Percentiles rank a stretch among this genome's conserved stretches.
phyloP scores from a whole-genome alignment of 2,329 filamentous ascomycete genomes.

The Hypocreales sp. region DNA sequence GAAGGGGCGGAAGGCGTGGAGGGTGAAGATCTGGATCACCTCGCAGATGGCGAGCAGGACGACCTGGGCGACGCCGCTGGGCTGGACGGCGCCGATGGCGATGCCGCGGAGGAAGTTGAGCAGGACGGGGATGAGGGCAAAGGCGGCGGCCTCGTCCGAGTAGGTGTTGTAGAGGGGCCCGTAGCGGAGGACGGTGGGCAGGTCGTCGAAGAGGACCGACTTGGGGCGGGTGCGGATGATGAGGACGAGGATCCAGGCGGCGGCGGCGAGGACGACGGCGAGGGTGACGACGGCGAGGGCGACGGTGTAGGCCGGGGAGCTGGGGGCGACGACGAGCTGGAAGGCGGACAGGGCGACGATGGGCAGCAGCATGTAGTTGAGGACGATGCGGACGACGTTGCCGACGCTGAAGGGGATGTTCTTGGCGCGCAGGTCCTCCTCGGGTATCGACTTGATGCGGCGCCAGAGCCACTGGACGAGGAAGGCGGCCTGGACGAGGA shows the following conservation, averaged over 20 bases:
- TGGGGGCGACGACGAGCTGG: constrained; percentile 63
- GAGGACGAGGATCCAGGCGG: constrained; percentile 63
- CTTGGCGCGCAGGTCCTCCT: constrained; percentile 81
- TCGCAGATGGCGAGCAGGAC: constrained; percentile 89
- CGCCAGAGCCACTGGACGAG: constrained; percentile 61
- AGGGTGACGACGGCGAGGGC: constrained; percentile 63
- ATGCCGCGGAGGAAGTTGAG: constrained; percentile 77
- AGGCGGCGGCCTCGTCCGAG: constrained; percentile 80
- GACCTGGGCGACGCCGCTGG: constrained; percentile 83
- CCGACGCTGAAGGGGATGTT: constrained; percentile 78
- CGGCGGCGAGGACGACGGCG: constrained; percentile 55
- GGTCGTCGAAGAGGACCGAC: constrained; percentile 81
- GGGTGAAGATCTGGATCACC: constrained; percentile 72
- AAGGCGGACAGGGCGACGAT: constrained; percentile 79
- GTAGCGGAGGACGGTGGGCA: constrained; percentile 77
- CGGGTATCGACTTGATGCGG: constrained; percentile 51
- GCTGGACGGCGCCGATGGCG: constrained; percentile 82
- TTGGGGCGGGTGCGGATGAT: constrained; percentile 71
- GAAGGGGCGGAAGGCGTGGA: constrained; percentile 84
- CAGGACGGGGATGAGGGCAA: constrained; percentile 73
- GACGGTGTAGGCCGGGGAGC: constrained; percentile 55
- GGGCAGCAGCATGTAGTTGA: constrained; percentile 85
- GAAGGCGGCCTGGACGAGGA: constrained; percentile 66
- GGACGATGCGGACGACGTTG: constrained; percentile 69
- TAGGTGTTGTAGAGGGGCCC: constrained; percentile 96